Evolutionary conservation across 495 filamentous ascomycete genomes (phyloP).

Genomic region (Hypoxylon fragiforme): DNA sequence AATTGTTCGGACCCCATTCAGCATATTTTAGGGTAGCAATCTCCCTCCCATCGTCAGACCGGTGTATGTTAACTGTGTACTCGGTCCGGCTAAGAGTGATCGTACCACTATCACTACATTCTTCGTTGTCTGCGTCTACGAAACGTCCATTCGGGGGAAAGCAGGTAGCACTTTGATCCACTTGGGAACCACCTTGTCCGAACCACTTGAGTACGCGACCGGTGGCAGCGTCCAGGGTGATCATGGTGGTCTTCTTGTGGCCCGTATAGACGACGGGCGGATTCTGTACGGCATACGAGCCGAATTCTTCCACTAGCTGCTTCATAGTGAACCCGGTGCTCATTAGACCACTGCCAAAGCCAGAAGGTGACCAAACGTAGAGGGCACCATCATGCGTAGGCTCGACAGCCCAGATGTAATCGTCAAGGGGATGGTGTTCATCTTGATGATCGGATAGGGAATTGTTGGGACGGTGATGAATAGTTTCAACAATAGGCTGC

Average conservation of each 20-base stretch:
- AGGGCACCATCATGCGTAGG: conserved; percentile 84
- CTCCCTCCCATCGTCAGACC: conserved; percentile 69
- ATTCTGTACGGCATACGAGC: conserved; percentile 66
- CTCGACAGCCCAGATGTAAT: conserved; percentile 96
- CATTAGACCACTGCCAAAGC: conserved; percentile 68
- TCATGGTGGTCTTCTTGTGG: conserved; percentile 84
- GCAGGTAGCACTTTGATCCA: conserved; percentile 59
- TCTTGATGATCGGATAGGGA: conserved; percentile 58
- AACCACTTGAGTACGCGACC: conserved; percentile 68
- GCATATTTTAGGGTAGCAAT: conserved; percentile 92
- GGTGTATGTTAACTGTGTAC: conserved; percentile 84
- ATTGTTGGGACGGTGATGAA: conserved; percentile 74
- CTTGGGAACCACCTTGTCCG: conserved; percentile 45
- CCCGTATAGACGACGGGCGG: conserved; percentile 84
- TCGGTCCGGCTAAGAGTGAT: conserved; percentile 83
- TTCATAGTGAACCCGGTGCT: conserved; percentile 86
- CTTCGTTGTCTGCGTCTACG: conserved; percentile 59
- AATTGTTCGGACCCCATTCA: conserved; percentile 94
- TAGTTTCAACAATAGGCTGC: conserved; percentile 86
- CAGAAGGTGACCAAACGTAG: conserved; percentile 81
- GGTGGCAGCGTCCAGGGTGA: conserved; percentile 83
- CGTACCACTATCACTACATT: conserved; percentile 70
- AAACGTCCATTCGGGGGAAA: conserved; percentile 62
- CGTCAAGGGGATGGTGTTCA: conserved; percentile 66
- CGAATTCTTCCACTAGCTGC: conserved; percentile 74